A percentile compares a stretch with the other conserved stretches of the same genome.
Evolutionary conservation across 768 basidiomycete genomes (phyloP).

Genomic region (Krasilnikovozyma curviuscula): DNA sequence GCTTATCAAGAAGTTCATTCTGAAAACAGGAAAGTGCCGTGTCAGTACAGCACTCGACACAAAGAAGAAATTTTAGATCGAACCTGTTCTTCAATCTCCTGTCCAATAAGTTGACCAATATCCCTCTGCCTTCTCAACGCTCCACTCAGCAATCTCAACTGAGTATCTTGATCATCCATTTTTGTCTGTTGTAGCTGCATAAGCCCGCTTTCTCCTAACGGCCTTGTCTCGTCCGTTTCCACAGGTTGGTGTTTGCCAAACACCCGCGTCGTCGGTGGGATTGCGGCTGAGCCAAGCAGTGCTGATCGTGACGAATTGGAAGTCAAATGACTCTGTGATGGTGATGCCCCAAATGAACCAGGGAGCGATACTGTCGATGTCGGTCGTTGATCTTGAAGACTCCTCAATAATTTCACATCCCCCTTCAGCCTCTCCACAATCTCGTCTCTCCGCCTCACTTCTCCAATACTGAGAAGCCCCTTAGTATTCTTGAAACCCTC

Average conservation of each 20-base stretch:
- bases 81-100: slow-evolving; percentile 54
- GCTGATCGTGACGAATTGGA: slow-evolving; percentile 45
- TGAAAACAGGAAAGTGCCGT: too few relatives aligned
- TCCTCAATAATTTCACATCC: slow-evolving; percentile 74
- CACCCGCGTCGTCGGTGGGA: slow-evolving; percentile 36
- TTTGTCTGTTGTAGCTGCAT: slow-evolving; percentile 58
- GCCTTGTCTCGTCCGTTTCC: slow-evolving; percentile 72
- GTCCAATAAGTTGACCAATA: slow-evolving; percentile 65
- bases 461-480: slow-evolving; percentile 71
- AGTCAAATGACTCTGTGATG: not conserved
- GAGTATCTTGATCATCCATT: slow-evolving; percentile 64
- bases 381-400: too few relatives aligned
- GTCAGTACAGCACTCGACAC: too few relatives aligned
- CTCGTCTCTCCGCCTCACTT: slow-evolving; percentile 69
- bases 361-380: not conserved
- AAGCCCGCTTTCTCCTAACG: slow-evolving; percentile 65
- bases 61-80: too few relatives aligned
- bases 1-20: slow-evolving; percentile 65
- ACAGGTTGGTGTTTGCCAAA: slow-evolving; percentile 49
- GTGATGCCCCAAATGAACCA: slow-evolving; percentile 9
- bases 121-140: slow-evolving; percentile 44
- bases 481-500: slow-evolving; percentile 35
- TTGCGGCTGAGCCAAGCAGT: slow-evolving; percentile 33
- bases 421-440: slow-evolving; percentile 75
- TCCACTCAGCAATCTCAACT: slow-evolving; percentile 31